Conservation (phyloP, 1,284 basidiomycete species). For the Ganoderma lingzhi region DNA sequence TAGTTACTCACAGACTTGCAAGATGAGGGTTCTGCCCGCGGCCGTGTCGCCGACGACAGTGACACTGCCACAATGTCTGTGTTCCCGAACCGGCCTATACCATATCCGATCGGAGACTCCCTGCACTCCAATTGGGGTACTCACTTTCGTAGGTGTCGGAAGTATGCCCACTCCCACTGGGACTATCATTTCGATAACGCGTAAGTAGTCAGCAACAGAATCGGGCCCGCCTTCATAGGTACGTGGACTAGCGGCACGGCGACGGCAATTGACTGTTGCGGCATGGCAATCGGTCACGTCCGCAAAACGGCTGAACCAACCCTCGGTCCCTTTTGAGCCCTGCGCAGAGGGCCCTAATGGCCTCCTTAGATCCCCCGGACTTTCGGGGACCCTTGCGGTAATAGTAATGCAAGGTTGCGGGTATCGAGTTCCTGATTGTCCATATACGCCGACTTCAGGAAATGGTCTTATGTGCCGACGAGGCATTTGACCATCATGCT, state of each 20-base stretch:
- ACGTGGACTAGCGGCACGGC: too few relatives aligned
- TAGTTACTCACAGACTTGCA: too few relatives aligned
- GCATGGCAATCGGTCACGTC: too few relatives aligned
- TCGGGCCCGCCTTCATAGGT: too few relatives aligned
- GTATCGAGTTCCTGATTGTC: background rate
- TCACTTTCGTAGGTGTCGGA: background rate
- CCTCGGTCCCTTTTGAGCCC: conserved; percentile 3
- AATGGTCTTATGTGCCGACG: background rate
- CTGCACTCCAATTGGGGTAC: background rate
- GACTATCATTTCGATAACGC: background rate
- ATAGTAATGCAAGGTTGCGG: background rate
- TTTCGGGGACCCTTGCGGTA: conserved; percentile 16
- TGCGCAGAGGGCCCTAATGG: conserved; percentile 24
- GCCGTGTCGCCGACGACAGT: background rate
- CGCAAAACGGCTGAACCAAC: too few relatives aligned
- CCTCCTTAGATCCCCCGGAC: conserved; percentile 20
- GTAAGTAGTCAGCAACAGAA: background rate
- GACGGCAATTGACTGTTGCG: too few relatives aligned
- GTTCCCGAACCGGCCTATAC: background rate
- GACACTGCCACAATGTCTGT: background rate
- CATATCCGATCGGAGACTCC: background rate
- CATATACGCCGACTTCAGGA: background rate
- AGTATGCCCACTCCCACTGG: background rate
- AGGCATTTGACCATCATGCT: background rate
- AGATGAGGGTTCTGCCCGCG: too few relatives aligned